A percentile compares a stretch with the other conserved stretches of the same genome.
These are phyloP conservation scores for Coniochaeta pulveracea DNA, from an alignment of 2,329 filamentous ascomycete species.

Conservation along the genomic window DNA sequence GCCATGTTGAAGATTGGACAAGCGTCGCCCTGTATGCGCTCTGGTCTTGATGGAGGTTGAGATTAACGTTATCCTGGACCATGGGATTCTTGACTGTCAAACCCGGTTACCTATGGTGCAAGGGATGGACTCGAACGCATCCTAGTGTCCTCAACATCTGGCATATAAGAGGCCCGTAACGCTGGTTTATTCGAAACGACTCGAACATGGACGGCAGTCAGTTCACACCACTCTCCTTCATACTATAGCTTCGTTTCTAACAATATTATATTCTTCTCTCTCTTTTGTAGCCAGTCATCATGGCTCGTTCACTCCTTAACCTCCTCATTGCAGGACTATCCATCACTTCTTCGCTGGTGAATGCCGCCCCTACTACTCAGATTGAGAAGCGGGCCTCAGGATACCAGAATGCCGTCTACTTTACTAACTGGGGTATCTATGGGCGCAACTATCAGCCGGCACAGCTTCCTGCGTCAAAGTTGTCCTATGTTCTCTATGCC, in stretches of 20 bases:
- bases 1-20: too few relatives aligned
- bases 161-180: not conserved
- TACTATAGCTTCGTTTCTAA: too few relatives aligned
- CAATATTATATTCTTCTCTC: slow-evolving; percentile 1
- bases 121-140: not conserved
- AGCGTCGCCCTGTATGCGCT: not conserved
- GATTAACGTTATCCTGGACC: slow-evolving; percentile 2
- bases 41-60: slow-evolving; percentile 3
- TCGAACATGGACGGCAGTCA: too few relatives aligned
- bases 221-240: too few relatives aligned
- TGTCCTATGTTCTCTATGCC: slow-evolving; percentile 71
- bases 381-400: slow-evolving; percentile 8
- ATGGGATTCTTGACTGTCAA: not conserved
- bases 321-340: slow-evolving; percentile 1
- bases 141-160: not conserved
- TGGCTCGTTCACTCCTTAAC: slow-evolving; percentile 3
- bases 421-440: slow-evolving; percentile 52
- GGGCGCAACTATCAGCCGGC: slow-evolving; percentile 60
- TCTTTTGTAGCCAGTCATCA: slow-evolving; percentile 1
- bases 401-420: slow-evolving; percentile 34
- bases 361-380: not conserved
- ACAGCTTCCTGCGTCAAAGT: slow-evolving; percentile 53
- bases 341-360: slow-evolving; percentile 1
- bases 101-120: not conserved
- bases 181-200: too few relatives aligned